Evolutionary conservation across 163 green algal genomes (phyloP).

Genomic region (Scenedesmus sp.): DNA sequence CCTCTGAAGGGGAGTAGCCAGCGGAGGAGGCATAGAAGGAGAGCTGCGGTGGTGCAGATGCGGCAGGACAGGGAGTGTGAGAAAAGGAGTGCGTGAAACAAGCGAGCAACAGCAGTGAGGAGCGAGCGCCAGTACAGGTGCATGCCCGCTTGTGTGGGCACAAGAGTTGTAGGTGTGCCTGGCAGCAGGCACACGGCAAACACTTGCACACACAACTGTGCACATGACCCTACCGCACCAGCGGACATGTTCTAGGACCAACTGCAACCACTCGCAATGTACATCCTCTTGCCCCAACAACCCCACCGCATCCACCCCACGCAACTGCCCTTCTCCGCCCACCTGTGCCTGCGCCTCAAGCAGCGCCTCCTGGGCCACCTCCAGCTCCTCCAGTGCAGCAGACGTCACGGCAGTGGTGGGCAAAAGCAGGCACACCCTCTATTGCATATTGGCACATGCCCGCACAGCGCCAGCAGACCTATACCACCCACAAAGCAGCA

Average conservation of each 20-base stretch:
- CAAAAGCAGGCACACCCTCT: no score
- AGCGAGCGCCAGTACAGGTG: not conserved
- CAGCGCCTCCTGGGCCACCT: constrained; percentile 58
- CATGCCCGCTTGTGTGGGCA: no score
- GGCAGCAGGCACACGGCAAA: no score
- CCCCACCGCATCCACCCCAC: no score
- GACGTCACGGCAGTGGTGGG: not conserved
- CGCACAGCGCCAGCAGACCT: no score
- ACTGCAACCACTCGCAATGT: not conserved
- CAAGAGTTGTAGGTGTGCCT: no score
- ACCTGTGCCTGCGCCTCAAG: constrained; percentile 51
- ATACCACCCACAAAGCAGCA: no score
- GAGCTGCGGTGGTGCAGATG: not conserved
- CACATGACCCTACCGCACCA: no score
- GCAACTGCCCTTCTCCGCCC: not conserved
- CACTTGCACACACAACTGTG: no score
- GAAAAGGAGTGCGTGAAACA: not conserved
- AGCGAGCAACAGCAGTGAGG: not conserved
- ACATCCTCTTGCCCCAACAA: not conserved
- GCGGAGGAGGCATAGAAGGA: not conserved
- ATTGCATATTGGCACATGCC: no score
- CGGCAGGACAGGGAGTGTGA: not conserved
- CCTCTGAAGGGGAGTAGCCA: constrained; percentile 9
- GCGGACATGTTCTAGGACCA: not conserved
- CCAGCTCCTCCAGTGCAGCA: constrained; percentile 66